Evolutionary conservation across 169 alveolate genomes (phyloP), one percentile per base, ranked within the genome.

Genomic region (Cryptosporidium baileyi): DNA sequence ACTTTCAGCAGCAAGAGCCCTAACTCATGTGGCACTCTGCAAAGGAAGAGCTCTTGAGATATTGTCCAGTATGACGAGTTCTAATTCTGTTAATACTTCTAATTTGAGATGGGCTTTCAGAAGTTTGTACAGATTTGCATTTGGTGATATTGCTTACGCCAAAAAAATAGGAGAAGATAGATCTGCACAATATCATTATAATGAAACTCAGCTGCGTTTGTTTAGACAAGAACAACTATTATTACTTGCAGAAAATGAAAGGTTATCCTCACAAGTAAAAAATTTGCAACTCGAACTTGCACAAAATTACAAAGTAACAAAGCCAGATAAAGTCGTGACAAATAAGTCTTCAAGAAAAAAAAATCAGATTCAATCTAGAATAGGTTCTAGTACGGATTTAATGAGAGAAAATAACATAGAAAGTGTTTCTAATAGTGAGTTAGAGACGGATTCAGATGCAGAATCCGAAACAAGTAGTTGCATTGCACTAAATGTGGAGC

Each of bases 221-320:
- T 80, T 90, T 8, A 65, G 93, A n/a, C 93, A 90, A 47, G 93
- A 90, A 61, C 93, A 90, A 59, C 80, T 90, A 28, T 51, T 88
- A 3, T 80, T 90, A 36, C 60, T 90, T 11, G 91, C 93, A 24
- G 93, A 90, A 61, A 90, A 90, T 60, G 93, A 90, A 79, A 22
- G 93, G 43, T 90, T 90, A 41, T 65, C 81, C 28, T 45, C 89
- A 7, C 91, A 90, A 81, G 89, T 90, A 17, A 80, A 81, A 43
- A 74, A 74, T 34, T 36, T 74, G n/a, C 85, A 74, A 54, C 74
- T 74, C 36, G 85, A 74, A 40, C 67, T 74, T 22, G 85, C 85
- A 11, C 63, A 74, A 57, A 74, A 74, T 51, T 74, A 74, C 41
- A 74, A 57, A 41, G 67, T 67, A 24, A 74, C 67, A 36, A 74